Conservation (phyloP, 495 filamentous ascomycete species). For the Staphylotrichum tortipilum region DNA sequence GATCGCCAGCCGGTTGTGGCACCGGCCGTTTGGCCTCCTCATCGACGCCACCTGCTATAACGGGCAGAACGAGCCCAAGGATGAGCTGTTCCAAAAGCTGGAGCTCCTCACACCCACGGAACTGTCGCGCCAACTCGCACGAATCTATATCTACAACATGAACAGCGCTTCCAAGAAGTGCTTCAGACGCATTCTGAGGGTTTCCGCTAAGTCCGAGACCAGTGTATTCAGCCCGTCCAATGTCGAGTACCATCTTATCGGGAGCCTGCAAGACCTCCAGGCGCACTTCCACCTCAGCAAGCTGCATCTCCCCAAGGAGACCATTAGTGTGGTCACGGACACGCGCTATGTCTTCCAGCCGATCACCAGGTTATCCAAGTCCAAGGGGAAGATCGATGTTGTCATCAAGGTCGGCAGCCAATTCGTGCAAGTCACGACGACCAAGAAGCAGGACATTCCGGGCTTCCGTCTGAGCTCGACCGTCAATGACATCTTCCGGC, state of each 20-base stretch:
- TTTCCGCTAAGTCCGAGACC: conserved; percentile 46
- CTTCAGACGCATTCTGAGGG: conserved; percentile 48
- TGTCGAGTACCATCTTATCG: conserved; percentile 53
- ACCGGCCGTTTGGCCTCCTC: conserved; percentile 54
- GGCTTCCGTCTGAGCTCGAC: conserved; percentile 49
- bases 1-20: conserved; percentile 60
- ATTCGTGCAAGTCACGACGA: conserved; percentile 60
- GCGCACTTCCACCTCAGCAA: conserved; percentile 56
- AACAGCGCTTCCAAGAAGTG: conserved; percentile 56
- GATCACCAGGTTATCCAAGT: conserved; percentile 53
- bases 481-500: conserved; percentile 58
- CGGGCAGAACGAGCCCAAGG: conserved; percentile 50
- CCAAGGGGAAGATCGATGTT: conserved; percentile 57
- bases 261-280: conserved; percentile 52
- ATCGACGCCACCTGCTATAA: conserved; percentile 60
- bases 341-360: conserved; percentile 55
- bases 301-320: conserved; percentile 57
- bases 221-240: conserved; percentile 50
- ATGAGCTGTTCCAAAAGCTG: conserved; percentile 49
- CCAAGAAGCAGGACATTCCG: conserved; percentile 57
- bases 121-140: conserved; percentile 43
- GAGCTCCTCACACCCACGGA: conserved; percentile 52
- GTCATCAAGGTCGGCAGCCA: conserved; percentile 55
- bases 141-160: conserved; percentile 61
- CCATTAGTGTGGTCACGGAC: conserved; percentile 55